Base-by-base conservation (phyloP, 1,284 basidiomycete species). In the Termitomyces sp. region DNA sequence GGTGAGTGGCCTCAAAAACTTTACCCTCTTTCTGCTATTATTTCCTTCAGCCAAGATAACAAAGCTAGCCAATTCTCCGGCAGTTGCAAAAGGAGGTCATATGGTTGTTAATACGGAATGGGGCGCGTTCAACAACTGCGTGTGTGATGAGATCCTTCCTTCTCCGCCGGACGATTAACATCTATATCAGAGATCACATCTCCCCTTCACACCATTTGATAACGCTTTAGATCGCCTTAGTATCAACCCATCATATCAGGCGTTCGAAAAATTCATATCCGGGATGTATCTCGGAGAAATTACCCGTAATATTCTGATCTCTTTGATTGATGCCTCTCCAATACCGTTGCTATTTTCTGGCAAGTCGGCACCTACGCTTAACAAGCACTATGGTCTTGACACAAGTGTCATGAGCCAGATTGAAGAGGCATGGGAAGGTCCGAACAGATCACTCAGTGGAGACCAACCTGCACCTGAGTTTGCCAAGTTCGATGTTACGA, bases 241-340 rank as follows among this genome's bases (percentile, higher is more conserved):
- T 49, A 98, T 98, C 71, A 98, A 98, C 66, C 94, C 94, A 50
- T 81, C 86, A 52, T 92, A 87, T 68, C 96, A 99, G 70, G 89
- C 90, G 1, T 99, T 95, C 67, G 97, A 99, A 72, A 99, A 99
- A 76, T 94, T 98, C 77, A 92, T 99, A 62, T 97, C 94, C 2
- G 97, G 97, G 57, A 98, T 99, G 95, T 98, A 99, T 72, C 84
- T 98, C 39, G 96, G 96, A 56, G 96, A 99, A 73, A 84, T 98
- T 61, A 83, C 88, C 19, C 88, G 96, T 48, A 90, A 91, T 65
- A 77, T 97, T 59, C 77, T 98, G 46, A 77, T 96, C 30, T 82
- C 92, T 57, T 77, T 99, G 58, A 80, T 98, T 64, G 96, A 98
- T 68, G 83, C 87, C 4, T 72, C 80, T 15, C 88, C 88, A 0